Conservation (phyloP, 768 basidiomycete genomes). For the Hericium coralloides region DNA sequence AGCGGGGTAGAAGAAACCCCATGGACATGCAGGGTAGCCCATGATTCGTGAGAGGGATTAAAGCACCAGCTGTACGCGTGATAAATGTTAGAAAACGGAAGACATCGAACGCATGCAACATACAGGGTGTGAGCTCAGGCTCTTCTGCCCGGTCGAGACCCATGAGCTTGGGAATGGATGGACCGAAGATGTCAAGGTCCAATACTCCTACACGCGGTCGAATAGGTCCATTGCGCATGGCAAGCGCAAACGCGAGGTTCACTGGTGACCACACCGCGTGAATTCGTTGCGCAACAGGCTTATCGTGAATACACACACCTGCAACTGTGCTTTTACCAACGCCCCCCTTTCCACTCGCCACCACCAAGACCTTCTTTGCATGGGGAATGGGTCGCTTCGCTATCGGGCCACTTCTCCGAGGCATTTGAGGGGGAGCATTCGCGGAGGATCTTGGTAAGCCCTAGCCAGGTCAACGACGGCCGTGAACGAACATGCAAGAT, state of each 20-base stretch:
- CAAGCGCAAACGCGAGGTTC: slow-evolving; percentile 74
- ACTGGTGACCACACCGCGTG: slow-evolving; percentile 32
- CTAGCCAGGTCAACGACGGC: slow-evolving; percentile 8
- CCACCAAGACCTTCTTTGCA: slow-evolving; percentile 73
- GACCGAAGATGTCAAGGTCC: slow-evolving; percentile 94
- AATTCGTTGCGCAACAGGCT: background rate
- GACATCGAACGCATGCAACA: slow-evolving; percentile 14
- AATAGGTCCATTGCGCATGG: slow-evolving; percentile 26
- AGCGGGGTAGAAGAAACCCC: slow-evolving; percentile 78
- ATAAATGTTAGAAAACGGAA: background rate
- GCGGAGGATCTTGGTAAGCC: slow-evolving; percentile 20
- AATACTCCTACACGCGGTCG: slow-evolving; percentile 72
- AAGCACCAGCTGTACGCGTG: slow-evolving; percentile 46
- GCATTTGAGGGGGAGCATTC: slow-evolving; percentile 43
- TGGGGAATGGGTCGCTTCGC: slow-evolving; percentile 53
- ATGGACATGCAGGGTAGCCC: slow-evolving; percentile 94
- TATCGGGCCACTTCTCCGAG: slow-evolving; percentile 44
- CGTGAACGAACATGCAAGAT: slow-evolving; percentile 1
- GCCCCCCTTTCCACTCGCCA: slow-evolving; percentile 92
- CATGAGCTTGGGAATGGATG: slow-evolving; percentile 89
- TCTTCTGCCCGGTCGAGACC: slow-evolving; percentile 74
- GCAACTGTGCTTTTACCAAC: slow-evolving; percentile 94
- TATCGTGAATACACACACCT: slow-evolving; percentile 35
- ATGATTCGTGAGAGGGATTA: slow-evolving; percentile 81
- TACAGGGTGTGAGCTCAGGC: slow-evolving; percentile 66